A percentile compares a stretch with the other conserved stretches of the same genome.
phyloP scores from a whole-genome alignment of 2,329 filamentous ascomycete genomes.

The Neocatenulostroma microsporum region DNA sequence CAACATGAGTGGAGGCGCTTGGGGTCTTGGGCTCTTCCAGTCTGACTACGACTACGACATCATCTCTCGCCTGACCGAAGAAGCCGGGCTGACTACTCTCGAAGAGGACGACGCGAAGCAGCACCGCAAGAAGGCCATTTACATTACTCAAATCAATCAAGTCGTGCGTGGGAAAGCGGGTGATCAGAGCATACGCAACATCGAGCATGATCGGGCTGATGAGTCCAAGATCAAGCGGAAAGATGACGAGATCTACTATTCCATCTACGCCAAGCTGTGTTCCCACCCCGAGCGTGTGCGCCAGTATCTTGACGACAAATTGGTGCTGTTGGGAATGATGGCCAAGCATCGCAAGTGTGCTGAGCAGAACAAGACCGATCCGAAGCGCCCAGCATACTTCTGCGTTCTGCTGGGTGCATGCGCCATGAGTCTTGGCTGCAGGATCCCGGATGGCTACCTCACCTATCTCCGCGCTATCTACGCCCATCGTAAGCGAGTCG shows the following conservation, averaged over 20 bases:
- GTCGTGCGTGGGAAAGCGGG: neutral
- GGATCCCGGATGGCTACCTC: slow-evolving; percentile 3
- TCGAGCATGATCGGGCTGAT: slow-evolving; percentile 2
- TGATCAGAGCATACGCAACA: neutral
- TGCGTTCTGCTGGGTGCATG: slow-evolving; percentile 7
- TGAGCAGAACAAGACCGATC: too few species aligned
- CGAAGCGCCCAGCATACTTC: slow-evolving; percentile 1
- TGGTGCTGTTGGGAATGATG: too few species aligned
- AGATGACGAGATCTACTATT: slow-evolving; percentile 5
- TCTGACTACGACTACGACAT: slow-evolving; percentile 8
- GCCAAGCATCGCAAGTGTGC: slow-evolving; percentile 5
- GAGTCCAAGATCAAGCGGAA: too few species aligned
- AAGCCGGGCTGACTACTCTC: slow-evolving; percentile 1
- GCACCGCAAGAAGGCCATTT: neutral
- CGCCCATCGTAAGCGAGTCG: neutral
- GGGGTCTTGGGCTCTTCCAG: slow-evolving; percentile 6
- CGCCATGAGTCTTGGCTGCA: slow-evolving; percentile 10
- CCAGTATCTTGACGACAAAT: too few species aligned
- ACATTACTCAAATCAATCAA: neutral
- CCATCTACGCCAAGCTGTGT: slow-evolving; percentile 5
- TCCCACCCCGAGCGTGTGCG: neutral
- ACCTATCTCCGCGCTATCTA: slow-evolving; percentile 8
- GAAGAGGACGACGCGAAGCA: neutral
- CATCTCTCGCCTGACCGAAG: slow-evolving; percentile 2
- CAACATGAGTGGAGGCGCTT: too few species aligned